A percentile compares a stretch with the other conserved stretches of the same genome.
Evolutionary conservation across 306 rosid species (phyloP).

Genomic region (Sicyos baderoa): DNA sequence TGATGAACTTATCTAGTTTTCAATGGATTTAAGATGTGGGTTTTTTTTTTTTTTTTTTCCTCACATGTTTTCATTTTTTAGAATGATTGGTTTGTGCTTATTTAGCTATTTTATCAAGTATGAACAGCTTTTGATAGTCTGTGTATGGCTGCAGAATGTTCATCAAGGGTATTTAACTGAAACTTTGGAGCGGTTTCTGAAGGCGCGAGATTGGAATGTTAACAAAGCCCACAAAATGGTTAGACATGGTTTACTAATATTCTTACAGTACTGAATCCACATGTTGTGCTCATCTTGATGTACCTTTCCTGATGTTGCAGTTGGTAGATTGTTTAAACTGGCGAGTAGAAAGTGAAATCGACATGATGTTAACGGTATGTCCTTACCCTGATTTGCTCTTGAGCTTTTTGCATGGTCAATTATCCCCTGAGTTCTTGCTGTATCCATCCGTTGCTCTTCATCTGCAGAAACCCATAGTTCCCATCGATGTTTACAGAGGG

Average conservation of each 20-base stretch:
- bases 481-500: constrained; percentile 61
- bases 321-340: constrained; percentile 72
- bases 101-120: neutral
- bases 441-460: constrained; percentile 23
- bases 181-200: constrained; percentile 74
- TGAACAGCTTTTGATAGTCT: neutral
- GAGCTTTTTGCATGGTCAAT: neutral
- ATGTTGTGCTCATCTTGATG: constrained; percentile 3
- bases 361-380: constrained; percentile 73
- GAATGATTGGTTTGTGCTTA: neutral
- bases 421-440: constrained; percentile 18
- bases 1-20: neutral
- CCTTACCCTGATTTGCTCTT: neutral
- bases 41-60: neutral
- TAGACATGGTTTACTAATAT: constrained; percentile 14
- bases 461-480: constrained; percentile 79
- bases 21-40: neutral
- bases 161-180: constrained; percentile 68
- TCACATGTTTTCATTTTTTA: neutral
- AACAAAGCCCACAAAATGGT: constrained; percentile 90
- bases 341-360: constrained; percentile 88
- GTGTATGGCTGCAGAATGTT: constrained; percentile 51
- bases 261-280: constrained; percentile 6
- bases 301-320: constrained; percentile 31
- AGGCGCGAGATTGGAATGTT: constrained; percentile 85